Percentiles rank a stretch among this genome's conserved stretches.
Conservation (phyloP, 805 yeast species). For the Nakazawaea wickerhamii region DNA sequence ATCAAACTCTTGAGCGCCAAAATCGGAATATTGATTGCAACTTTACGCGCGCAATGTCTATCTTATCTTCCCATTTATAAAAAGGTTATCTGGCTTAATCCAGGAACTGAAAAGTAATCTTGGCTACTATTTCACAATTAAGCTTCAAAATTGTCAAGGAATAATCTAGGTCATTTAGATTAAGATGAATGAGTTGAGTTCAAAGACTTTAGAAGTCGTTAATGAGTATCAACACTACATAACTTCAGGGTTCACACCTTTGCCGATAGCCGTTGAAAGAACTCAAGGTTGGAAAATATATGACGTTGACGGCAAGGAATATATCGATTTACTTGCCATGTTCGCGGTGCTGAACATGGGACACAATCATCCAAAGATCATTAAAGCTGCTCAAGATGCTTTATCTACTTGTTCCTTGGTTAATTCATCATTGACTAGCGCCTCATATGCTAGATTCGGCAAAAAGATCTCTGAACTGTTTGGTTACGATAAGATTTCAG, state of each 20-base stretch:
- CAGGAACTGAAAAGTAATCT: no score
- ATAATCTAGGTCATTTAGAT: no score
- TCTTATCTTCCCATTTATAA: no score
- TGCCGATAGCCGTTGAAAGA: constrained; percentile 20
- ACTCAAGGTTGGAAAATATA: constrained; percentile 20
- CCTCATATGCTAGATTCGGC: constrained; percentile 21
- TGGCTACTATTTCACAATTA: not conserved
- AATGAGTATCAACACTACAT: constrained; percentile 17
- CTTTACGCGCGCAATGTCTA: no score
- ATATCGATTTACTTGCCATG: constrained; percentile 24
- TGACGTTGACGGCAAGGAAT: constrained; percentile 24
- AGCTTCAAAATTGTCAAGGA: not conserved
- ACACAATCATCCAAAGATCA: constrained; percentile 24
- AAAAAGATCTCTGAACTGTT: constrained; percentile 18
- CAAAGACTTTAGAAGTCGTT: constrained; percentile 10
- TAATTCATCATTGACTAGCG: constrained; percentile 20
- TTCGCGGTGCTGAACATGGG: constrained; percentile 28
- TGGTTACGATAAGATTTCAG: constrained; percentile 19
- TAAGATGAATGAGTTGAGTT: not conserved
- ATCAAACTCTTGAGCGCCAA: no score
- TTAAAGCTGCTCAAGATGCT: constrained; percentile 22
- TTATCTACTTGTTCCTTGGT: constrained; percentile 18
- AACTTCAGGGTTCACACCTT: constrained; percentile 21
- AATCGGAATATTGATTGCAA: no score
- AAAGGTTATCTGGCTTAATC: no score